phyloP scores from a whole-genome alignment of 768 basidiomycete genomes.

The Nidularia sp. region DNA sequence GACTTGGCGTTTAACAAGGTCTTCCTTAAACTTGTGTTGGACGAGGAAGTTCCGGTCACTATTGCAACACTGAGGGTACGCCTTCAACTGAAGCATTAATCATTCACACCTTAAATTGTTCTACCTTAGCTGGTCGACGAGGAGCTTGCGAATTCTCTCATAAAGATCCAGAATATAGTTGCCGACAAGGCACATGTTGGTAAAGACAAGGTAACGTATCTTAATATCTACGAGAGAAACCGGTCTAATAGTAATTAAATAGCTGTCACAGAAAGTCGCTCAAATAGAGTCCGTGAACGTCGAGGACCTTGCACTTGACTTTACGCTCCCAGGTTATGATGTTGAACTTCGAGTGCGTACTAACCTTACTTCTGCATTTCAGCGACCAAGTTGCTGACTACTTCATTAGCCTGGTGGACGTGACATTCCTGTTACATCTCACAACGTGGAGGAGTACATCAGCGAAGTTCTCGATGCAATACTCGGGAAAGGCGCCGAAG shows the following conservation, averaged over 20 bases:
- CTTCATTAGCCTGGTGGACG: constrained; percentile 66
- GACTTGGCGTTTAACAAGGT: constrained; percentile 92
- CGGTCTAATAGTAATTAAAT: constrained; percentile 2
- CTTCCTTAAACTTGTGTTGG: constrained; percentile 89
- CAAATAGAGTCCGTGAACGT: constrained; percentile 62
- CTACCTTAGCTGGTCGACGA: constrained; percentile 70
- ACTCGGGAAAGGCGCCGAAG: constrained; percentile 71
- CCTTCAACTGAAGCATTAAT: not conserved
- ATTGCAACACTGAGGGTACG: constrained; percentile 79
- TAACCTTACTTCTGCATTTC: not conserved
- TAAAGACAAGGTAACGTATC: constrained; percentile 48
- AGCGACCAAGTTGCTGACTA: constrained; percentile 2
- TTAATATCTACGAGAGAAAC: too few species aligned
- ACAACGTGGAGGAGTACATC: constrained; percentile 89
- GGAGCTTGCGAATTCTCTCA: constrained; percentile 80
- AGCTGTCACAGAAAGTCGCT: constrained; percentile 55
- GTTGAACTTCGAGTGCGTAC: constrained; percentile 78
- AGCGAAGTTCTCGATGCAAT: constrained; percentile 84
- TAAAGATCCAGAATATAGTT: constrained; percentile 71
- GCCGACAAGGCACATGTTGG: constrained; percentile 32
- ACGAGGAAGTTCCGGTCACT: constrained; percentile 79
- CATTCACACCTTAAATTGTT: not conserved
- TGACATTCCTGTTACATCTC: constrained; percentile 75
- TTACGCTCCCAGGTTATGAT: constrained; percentile 94
- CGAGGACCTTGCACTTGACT: constrained; percentile 90